Evolutionary conservation across 352 stramenopile species (phyloP).

Genomic region (Phytopythium vexans): DNA sequence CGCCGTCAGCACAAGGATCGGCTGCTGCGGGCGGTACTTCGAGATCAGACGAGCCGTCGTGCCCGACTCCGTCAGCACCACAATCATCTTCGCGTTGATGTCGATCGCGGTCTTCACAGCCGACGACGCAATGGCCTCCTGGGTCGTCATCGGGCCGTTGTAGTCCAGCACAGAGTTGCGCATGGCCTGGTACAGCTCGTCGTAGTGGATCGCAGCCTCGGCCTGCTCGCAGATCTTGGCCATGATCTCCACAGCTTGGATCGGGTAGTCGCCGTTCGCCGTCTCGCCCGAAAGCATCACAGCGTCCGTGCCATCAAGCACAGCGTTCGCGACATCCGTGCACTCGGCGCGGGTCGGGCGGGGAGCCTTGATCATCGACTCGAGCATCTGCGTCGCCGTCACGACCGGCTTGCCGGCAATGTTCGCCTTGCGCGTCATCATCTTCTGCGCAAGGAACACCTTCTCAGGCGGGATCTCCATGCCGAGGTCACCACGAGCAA

Average conservation of each 20-base stretch:
- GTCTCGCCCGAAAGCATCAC: slow-evolving; percentile 99
- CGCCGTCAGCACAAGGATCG: slow-evolving; percentile 83
- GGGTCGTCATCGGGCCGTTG: slow-evolving; percentile 50
- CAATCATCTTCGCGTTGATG: slow-evolving; percentile 95
- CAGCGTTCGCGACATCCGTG: slow-evolving; percentile 99
- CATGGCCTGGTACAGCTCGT: slow-evolving; percentile 60
- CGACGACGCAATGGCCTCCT: slow-evolving; percentile 95
- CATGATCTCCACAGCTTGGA: slow-evolving; percentile 95
- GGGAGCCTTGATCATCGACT: slow-evolving; percentile 98
- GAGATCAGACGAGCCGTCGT: slow-evolving; percentile 93
- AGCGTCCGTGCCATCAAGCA: slow-evolving; percentile 97
- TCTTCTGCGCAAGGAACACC: slow-evolving; percentile 99
- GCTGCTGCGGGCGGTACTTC: slow-evolving; percentile 92
- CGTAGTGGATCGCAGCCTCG: slow-evolving; percentile 78
- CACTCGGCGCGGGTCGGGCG: slow-evolving; percentile 98
- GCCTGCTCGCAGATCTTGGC: slow-evolving; percentile 90
- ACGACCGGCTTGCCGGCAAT: slow-evolving; percentile 97
- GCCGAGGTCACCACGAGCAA: slow-evolving; percentile 97
- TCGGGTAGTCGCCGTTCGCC: slow-evolving; percentile 96
- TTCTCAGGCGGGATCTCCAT: slow-evolving; percentile 98
- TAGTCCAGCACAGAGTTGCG: slow-evolving; percentile 38
- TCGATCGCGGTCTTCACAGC: slow-evolving; percentile 98
- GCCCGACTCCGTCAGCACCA: slow-evolving; percentile 97
- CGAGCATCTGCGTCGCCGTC: slow-evolving; percentile 98
- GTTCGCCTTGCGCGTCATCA: slow-evolving; percentile 98